Base-by-base conservation (phyloP, 2,329 filamentous ascomycete genomes). In the Ophiocordyceps camponoti-leonardi region DNA sequence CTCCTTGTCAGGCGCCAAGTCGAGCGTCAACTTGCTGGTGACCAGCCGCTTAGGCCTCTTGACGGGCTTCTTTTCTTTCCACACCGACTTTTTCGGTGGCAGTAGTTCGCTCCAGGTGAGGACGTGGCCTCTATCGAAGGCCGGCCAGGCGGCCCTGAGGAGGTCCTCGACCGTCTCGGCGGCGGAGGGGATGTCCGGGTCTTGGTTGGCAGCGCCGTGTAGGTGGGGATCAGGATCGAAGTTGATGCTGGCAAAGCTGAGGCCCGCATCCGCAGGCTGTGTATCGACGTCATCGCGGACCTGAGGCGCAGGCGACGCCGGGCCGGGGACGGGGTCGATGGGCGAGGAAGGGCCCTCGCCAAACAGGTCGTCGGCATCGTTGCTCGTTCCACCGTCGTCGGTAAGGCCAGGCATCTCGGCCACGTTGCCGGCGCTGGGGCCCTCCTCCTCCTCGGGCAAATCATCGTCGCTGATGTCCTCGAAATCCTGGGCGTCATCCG, bases 401-500 rank as follows among this genome's bases (percentile, higher is more conserved):
- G 71, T 75, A 26, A 77, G 56, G 12, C 67, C 69, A 1, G 73
- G 72, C n/a, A 70, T 58, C 46, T 76, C 69, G 42, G 64, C 58
- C 14, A 66, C 69, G 16, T 59, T 56, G 44, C 58, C 61, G 6
- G 58, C 61, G 12, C 61, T 62, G 26, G 61, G 63, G 46, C 79
- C 85, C 51, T 92, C 86, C 50, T 92, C 86, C 7, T 92, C 86
- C 7, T 92, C 86, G 12, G 86, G 83, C 8, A 94, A 72, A 50
- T 95, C 88, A 58, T 93, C 87, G 59, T 96, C 90, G 52, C 83
- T 83, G 50, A 96, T 88, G 57, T 94, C 86, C 58, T 85, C 86
- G 54, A 72, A 98, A 58, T 98, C 92, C 50, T 92, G 67, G 39
- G 92, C 92, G 64, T 96, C 85, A 49, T 87, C 87, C 46, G 87